Percentiles rank a stretch among this genome's conserved stretches.
phyloP scores from a whole-genome alignment of 345 rosid genomes.

The Barbarea vulgaris region DNA sequence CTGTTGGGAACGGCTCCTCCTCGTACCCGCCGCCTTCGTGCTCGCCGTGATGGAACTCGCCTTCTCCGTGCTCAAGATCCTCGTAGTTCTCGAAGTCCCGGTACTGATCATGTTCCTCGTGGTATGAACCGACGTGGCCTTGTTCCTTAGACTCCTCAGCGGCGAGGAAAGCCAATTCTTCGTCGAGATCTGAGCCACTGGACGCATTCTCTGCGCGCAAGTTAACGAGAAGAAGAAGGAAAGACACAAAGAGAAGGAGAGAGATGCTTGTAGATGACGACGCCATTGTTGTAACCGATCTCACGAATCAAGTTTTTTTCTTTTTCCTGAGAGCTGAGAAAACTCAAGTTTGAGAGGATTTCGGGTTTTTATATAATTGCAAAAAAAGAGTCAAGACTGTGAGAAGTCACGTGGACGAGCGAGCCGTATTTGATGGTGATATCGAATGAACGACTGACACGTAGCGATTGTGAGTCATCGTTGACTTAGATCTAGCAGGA shows the following conservation, averaged over 20 bases:
- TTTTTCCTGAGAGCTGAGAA: background rate
- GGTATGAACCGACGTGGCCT: conserved; percentile 4
- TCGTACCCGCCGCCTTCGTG: conserved; percentile 36
- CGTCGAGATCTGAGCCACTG: conserved; percentile 45
- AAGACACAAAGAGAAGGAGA: conserved; percentile 32
- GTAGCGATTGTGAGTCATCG: conserved; percentile 21
- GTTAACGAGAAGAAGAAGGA: conserved; percentile 29
- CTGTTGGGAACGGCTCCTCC: conserved; percentile 18
- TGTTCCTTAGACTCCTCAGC: conserved; percentile 43
- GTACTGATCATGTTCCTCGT: conserved; percentile 34
- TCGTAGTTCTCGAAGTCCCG: conserved; percentile 48
- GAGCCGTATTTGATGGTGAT: background rate
- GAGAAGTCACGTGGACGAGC: conserved; percentile 24
- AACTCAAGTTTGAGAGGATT: background rate
- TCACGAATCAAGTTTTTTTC: background rate
- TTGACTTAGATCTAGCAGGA: conserved; percentile 24
- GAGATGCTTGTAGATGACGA: conserved; percentile 31
- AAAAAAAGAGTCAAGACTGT: conserved; percentile 2
- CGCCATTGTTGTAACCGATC: conserved; percentile 37
- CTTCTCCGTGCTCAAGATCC: conserved; percentile 46
- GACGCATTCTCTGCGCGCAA: conserved; percentile 30
- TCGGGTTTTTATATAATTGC: conserved; percentile 23
- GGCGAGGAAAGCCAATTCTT: conserved; percentile 63
- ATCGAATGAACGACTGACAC: conserved; percentile 24
- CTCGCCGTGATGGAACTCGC: conserved; percentile 33